Percentiles rank a stretch among this genome's conserved stretches.
These are phyloP conservation scores for Fusarium albidum DNA, from an alignment of 2,329 filamentous ascomycete genomes.

Conservation along the genomic window DNA sequence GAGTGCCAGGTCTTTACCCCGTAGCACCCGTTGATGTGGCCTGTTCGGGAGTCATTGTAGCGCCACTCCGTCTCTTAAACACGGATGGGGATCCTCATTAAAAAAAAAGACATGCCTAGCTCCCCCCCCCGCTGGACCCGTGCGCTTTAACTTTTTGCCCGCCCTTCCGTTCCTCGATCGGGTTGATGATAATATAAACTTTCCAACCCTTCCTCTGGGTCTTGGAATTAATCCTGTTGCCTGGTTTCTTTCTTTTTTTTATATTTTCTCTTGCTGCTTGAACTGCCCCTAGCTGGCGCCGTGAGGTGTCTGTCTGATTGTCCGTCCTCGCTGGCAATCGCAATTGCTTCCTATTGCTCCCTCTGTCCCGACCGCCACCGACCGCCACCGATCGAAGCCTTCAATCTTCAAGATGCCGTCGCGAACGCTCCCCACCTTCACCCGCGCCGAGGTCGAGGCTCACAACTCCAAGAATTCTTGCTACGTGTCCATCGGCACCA, in stretches of 20 bases:
- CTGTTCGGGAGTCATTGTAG: conserved; percentile 41
- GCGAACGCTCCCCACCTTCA: conserved; percentile 83
- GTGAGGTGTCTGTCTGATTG: conserved; percentile 15
- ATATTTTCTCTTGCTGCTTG: conserved; percentile 1
- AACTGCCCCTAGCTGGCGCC: conserved; percentile 7
- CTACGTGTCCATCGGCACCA: conserved; percentile 89
- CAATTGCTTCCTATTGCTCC: conserved; percentile 12
- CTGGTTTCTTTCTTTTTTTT: conserved; percentile 4
- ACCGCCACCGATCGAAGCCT: conserved; percentile 5
- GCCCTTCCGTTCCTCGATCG: conserved; percentile 23
- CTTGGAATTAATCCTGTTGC: conserved; percentile 4
- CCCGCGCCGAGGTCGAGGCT: conserved; percentile 78
- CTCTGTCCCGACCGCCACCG: conserved; percentile 2
- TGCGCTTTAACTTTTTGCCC: conserved; percentile 30
- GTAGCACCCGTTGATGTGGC: conserved; percentile 30
- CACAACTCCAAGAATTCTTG: conserved; percentile 85
- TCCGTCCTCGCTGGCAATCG: neutral
- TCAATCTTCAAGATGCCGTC: conserved; percentile 70
- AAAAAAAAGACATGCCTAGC: too few species aligned
- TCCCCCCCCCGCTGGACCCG: conserved; percentile 37
- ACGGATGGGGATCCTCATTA: conserved; percentile 43
- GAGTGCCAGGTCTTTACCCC: conserved; percentile 14
- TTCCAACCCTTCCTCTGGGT: conserved; percentile 15
- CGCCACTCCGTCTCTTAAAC: conserved; percentile 38
- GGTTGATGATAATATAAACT: conserved; percentile 30